Percentiles rank a stretch among this genome's conserved stretches.
phyloP scores from a whole-genome alignment of 257 asterid genomes.

The Nicotiana obtusifolia region DNA sequence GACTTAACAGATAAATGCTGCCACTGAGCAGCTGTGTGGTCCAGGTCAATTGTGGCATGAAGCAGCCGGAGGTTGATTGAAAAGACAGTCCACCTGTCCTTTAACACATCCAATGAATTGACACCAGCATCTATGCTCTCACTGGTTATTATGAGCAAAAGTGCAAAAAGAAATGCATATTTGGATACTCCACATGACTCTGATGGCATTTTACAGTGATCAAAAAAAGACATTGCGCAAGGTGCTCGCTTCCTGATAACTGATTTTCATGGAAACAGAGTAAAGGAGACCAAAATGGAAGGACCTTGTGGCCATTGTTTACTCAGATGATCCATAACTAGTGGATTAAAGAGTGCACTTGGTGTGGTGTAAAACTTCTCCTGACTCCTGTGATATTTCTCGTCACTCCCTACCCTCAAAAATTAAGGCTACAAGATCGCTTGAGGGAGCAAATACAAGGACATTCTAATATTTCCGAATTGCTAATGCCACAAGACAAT shows the following conservation, averaged over 20 bases:
- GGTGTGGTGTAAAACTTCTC: not conserved
- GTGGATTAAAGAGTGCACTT: conserved; percentile 4
- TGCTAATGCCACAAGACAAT: not conserved
- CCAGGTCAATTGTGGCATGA: not conserved
- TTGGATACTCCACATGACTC: not conserved
- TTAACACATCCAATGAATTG: not conserved
- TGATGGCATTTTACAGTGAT: not conserved
- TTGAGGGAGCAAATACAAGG: conserved; percentile 1
- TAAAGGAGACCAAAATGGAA: not conserved
- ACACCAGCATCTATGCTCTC: conserved; percentile 2
- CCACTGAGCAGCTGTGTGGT: not conserved
- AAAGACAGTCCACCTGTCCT: not conserved
- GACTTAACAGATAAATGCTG: not conserved
- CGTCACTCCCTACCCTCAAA: conserved; percentile 3
- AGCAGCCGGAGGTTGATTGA: not conserved
- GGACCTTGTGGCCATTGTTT: not conserved
- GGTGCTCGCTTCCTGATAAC: not conserved
- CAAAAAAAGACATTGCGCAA: not conserved
- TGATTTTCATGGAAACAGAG: not conserved
- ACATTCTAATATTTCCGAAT: not conserved
- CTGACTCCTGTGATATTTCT: not conserved
- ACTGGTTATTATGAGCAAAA: not conserved
- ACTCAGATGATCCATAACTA: not conserved
- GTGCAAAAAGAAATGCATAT: not conserved
- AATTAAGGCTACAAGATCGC: not conserved